Evolutionary conservation across 2,329 filamentous ascomycete species (phyloP), one percentile per base, ranked within the genome.

Genomic region (Monosporascus cannonballus): DNA sequence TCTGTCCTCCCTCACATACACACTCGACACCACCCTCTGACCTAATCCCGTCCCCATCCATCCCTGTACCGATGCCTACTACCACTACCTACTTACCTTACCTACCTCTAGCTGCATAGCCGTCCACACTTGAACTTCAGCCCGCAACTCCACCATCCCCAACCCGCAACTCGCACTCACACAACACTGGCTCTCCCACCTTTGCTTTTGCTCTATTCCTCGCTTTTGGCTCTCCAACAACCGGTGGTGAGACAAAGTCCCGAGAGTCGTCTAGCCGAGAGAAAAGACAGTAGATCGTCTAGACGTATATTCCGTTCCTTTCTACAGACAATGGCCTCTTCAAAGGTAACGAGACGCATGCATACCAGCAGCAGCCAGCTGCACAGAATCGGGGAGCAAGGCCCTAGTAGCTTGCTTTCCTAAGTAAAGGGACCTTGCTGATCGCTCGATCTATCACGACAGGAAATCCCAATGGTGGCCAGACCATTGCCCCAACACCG

Each of bases 401-500:
- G 15, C 45, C 38, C 45, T 50, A 54, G 55, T 59, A 54, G 55
- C 57, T 53, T 54, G 55, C 51, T 61, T 14, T 59, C 58, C 59
- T 47, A 57, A 64, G 60, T 62, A 68, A 56, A 59, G 50, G 50
- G 54, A 52, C 54, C 56, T 55, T 68, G 69, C 72, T 76, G 66
- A 75, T 69, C 65, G 67, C 60, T 56, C 52, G 49, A 54, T 61
- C 61, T 55, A 54, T 58, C 55, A 56, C 55, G 25, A 61, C 70
- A 86, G 83, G 83, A 85, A 74, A 82, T 83, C 69, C 79, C 80
- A 68, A 76, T 83, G 67, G 76, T 83, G 61, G 81, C 84, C 65
- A 82, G 86, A 71, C 85, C 86, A 72, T 77, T 87, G 68, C 77
- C 78, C 69, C 83, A 83, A 66, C 75, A 83, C 67, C 81, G 82